Conservation (phyloP, 2,329 filamentous ascomycete species). For the Calonectria crousiana region DNA sequence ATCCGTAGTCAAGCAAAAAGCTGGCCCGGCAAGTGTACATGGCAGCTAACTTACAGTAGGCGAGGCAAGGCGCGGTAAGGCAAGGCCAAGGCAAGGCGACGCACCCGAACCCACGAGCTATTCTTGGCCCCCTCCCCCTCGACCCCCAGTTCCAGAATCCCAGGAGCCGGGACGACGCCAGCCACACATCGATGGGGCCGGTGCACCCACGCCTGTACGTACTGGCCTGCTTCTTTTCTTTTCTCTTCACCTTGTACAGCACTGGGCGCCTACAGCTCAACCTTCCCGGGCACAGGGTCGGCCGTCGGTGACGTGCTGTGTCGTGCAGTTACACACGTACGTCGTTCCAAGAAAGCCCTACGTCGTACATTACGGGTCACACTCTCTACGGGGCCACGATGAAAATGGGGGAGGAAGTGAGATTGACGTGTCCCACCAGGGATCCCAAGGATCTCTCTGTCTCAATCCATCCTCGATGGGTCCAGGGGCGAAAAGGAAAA, state of each 20-base stretch:
- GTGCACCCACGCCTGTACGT: background rate
- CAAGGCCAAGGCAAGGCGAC: constrained; percentile 31
- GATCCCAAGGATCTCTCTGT: constrained; percentile 31
- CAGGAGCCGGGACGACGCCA: constrained; percentile 26
- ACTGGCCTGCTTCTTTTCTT: constrained; percentile 2
- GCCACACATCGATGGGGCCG: constrained; percentile 20
- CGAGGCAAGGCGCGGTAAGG: constrained; percentile 35
- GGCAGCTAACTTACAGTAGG: constrained; percentile 25
- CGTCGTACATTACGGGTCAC: constrained; percentile 21
- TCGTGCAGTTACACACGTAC: background rate
- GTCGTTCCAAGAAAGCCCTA: constrained; percentile 2
- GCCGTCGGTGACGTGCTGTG: background rate
- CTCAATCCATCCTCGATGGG: constrained; percentile 38
- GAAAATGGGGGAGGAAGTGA: constrained; percentile 21
- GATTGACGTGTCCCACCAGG: constrained; percentile 43
- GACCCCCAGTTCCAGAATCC: constrained; percentile 21
- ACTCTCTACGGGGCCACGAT: constrained; percentile 1
- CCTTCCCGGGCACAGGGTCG: background rate
- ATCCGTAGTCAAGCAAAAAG: constrained; percentile 21
- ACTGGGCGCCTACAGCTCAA: background rate
- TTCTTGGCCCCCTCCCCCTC: constrained; percentile 24
- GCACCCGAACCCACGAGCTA: constrained; percentile 28
- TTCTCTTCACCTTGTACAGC: background rate
- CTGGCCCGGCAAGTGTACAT: constrained; percentile 28
- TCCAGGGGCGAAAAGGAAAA: constrained; percentile 32